These are phyloP conservation scores for Ascodesmis nigricans DNA, from an alignment of 495 filamentous ascomycete species.

Conservation along the genomic window DNA sequence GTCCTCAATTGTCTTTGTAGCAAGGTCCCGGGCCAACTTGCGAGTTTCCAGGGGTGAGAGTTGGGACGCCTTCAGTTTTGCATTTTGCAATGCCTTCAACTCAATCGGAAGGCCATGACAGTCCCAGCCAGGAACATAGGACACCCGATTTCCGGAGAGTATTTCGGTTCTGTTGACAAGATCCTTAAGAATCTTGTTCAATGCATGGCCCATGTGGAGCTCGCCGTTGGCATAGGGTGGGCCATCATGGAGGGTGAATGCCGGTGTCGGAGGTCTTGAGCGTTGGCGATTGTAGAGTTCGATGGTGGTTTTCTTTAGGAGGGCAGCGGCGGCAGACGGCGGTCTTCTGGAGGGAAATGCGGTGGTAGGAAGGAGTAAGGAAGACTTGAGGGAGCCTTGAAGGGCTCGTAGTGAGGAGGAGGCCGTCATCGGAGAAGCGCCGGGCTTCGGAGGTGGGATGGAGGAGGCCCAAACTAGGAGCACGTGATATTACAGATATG, in stretches of 20 bases:
- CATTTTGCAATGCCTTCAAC: slow-evolving; percentile 64
- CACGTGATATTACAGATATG: no score
- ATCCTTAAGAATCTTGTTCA: slow-evolving; percentile 96
- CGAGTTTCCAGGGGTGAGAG: slow-evolving; percentile 34
- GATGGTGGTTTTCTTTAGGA: slow-evolving; percentile 48
- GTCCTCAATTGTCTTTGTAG: slow-evolving; percentile 44
- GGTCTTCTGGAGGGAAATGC: slow-evolving; percentile 28
- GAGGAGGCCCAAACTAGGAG: no score
- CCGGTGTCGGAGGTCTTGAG: slow-evolving; percentile 12
- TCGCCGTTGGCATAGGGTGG: slow-evolving; percentile 90
- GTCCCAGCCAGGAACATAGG: slow-evolving; percentile 94
- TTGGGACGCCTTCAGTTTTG: slow-evolving; percentile 21
- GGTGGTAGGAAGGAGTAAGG: slow-evolving; percentile 25
- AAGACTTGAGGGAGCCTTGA: slow-evolving; percentile 14
- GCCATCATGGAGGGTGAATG: slow-evolving; percentile 81
- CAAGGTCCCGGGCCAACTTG: slow-evolving; percentile 49
- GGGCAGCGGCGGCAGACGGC: slow-evolving; percentile 35
- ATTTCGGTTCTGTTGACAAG: slow-evolving; percentile 66
- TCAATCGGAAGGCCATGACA: slow-evolving; percentile 97
- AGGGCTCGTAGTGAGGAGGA: neutral
- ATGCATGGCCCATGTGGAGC: slow-evolving; percentile 89
- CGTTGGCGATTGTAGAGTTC: slow-evolving; percentile 76
- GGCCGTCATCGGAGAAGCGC: no score
- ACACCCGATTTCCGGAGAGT: slow-evolving; percentile 48
- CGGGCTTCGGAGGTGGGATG: no score